Evolutionary conservation across 257 asterid species (phyloP).

Genomic region (Przewalskia tangutica): DNA sequence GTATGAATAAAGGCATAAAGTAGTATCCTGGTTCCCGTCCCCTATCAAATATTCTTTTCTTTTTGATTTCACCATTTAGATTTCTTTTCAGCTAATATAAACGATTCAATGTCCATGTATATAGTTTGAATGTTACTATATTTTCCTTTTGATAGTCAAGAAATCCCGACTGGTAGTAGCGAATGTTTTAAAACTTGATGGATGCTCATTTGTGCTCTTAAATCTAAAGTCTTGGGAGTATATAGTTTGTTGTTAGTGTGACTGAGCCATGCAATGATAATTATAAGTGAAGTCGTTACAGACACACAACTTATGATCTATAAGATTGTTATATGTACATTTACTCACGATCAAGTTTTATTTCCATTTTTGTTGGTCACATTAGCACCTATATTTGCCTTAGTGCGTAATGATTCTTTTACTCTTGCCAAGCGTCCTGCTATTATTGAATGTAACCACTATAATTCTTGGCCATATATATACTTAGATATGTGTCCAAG

Average conservation of each 20-base stretch:
- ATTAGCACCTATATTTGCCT: neutral
- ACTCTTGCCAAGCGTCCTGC: neutral
- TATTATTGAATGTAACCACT: neutral
- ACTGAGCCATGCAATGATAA: neutral
- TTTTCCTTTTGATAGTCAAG: no score
- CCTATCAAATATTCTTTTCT: neutral
- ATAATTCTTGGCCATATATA: neutral
- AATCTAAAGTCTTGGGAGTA: neutral
- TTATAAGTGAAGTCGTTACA: neutral
- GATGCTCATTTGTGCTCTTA: neutral
- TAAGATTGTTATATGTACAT: no score
- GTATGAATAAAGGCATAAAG: neutral
- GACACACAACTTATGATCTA: neutral
- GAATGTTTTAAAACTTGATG: no score
- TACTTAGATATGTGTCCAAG: neutral
- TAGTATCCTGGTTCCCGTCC: neutral
- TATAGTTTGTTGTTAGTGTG: neutral
- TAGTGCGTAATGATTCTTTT: neutral
- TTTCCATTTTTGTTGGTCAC: neutral
- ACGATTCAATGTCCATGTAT: neutral
- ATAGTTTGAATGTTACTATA: no score
- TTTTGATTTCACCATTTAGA: neutral
- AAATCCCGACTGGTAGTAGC: no score
- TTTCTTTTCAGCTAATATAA: neutral
- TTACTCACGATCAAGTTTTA: neutral